Evolutionary conservation across 2,329 filamentous ascomycete genomes (phyloP).

Genomic region (Endoconidiophora laricicola): DNA sequence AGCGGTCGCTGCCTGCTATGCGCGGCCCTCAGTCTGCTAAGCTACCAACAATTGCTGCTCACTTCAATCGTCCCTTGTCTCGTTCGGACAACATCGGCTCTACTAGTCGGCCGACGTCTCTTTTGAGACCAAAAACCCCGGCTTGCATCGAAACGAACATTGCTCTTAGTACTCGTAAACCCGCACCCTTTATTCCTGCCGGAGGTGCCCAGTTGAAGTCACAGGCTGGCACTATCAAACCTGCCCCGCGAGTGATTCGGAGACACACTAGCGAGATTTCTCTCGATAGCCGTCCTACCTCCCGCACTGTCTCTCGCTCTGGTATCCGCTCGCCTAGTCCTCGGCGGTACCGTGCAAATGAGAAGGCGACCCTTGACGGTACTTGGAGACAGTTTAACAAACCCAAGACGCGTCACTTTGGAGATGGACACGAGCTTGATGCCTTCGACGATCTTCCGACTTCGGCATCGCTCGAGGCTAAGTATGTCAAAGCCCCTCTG

Average conservation of each 20-base stretch:
- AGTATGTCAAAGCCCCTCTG: constrained; percentile 64
- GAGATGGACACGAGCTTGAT: constrained; percentile 83
- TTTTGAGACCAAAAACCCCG: constrained; percentile 52
- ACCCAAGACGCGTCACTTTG: constrained; percentile 38
- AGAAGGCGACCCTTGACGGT: constrained; percentile 14
- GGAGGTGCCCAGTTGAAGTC: constrained; percentile 58
- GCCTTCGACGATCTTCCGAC: constrained; percentile 90
- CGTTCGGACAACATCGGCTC: constrained; percentile 4
- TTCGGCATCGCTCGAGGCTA: constrained; percentile 63
- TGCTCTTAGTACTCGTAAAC: constrained; percentile 28
- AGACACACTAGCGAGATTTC: constrained; percentile 68
- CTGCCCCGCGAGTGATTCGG: constrained; percentile 46
- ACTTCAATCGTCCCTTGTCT: constrained; percentile 33
- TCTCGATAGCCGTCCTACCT: constrained; percentile 39
- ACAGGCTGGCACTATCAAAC: constrained; percentile 61
- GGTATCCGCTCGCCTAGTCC: constrained; percentile 45
- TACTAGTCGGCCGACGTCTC: constrained; percentile 12
- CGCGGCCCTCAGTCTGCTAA: constrained; percentile 32
- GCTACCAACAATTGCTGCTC: constrained; percentile 32
- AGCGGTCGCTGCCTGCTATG: constrained; percentile 48
- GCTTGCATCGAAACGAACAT: constrained; percentile 33
- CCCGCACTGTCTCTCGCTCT: constrained; percentile 40
- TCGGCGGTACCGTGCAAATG: constrained; percentile 22
- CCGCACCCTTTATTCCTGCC: constrained; percentile 62
- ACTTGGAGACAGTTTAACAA: constrained; percentile 14